Conservation (phyloP, 305 asterid genomes). For the Andrographis paniculata region DNA sequence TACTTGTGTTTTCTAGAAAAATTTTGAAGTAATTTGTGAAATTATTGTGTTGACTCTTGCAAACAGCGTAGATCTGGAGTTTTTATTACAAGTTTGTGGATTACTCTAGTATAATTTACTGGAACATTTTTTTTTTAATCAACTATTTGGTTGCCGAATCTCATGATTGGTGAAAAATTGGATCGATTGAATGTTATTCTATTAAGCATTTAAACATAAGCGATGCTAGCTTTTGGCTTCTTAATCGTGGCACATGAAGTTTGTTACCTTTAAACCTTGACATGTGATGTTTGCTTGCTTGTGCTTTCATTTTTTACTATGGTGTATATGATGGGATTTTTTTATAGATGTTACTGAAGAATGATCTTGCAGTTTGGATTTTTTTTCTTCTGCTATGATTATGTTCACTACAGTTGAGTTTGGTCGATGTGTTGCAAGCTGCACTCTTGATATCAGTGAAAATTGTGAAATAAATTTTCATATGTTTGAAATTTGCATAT, state of each 20-base stretch:
- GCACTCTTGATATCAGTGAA: neutral
- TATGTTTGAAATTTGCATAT: no score
- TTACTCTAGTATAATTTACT: constrained; percentile 4
- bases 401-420: no score
- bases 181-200: constrained; percentile 12
- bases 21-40: constrained; percentile 1
- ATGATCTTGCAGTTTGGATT: no score
- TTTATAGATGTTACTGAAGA: no score
- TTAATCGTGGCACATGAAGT: neutral
- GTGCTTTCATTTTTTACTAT: no score
- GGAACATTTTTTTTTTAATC: neutral
- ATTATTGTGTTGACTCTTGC: constrained; percentile 17
- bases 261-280: neutral
- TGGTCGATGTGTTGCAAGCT: no score
- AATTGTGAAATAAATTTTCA: no score
- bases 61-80: constrained; percentile 18
- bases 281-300: no score
- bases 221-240: neutral
- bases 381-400: no score
- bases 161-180: neutral
- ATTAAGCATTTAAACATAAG: neutral
- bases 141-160: neutral
- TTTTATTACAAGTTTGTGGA: constrained; percentile 6
- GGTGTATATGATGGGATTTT: no score
- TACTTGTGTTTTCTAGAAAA: constrained; percentile 3